These are phyloP conservation scores for Syncephalastrum contaminatum DNA, from an alignment of 371 early-diverging fungal species.

Conservation along the genomic window DNA sequence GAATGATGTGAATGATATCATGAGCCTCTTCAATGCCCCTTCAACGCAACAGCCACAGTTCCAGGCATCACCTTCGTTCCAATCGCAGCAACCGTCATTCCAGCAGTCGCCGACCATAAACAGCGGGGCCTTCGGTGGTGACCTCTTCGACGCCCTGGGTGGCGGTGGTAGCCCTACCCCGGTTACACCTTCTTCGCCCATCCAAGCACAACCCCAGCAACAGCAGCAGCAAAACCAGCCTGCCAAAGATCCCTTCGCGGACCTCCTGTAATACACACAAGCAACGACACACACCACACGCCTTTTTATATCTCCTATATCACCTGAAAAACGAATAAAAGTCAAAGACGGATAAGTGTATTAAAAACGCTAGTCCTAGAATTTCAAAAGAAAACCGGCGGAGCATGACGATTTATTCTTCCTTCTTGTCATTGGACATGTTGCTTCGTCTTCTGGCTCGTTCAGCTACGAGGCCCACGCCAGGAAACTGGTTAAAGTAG, in stretches of 20 bases:
- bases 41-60: constrained; percentile 8
- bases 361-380: no score
- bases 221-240: constrained; percentile 10
- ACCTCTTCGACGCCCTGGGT: constrained; percentile 16
- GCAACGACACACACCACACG: no score
- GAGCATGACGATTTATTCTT: no score
- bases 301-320: no score
- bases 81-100: constrained; percentile 11
- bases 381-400: no score
- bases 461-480: constrained; percentile 29
- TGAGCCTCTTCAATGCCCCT: constrained; percentile 31
- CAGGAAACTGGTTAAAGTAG: constrained; percentile 21
- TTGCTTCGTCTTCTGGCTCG: constrained; percentile 20
- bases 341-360: no score
- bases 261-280: constrained; percentile 14
- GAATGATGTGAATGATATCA: constrained; percentile 33
- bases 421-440: neutral
- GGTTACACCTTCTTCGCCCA: constrained; percentile 4
- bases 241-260: constrained; percentile 25
- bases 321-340: no score
- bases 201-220: constrained; percentile 6
- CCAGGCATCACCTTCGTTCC: constrained; percentile 2
- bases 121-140: constrained; percentile 6
- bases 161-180: constrained; percentile 3
- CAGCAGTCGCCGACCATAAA: neutral